These are phyloP conservation scores for Salicornia ramosissima DNA, from an alignment of 148 eudicot species.

Conservation along the genomic window DNA sequence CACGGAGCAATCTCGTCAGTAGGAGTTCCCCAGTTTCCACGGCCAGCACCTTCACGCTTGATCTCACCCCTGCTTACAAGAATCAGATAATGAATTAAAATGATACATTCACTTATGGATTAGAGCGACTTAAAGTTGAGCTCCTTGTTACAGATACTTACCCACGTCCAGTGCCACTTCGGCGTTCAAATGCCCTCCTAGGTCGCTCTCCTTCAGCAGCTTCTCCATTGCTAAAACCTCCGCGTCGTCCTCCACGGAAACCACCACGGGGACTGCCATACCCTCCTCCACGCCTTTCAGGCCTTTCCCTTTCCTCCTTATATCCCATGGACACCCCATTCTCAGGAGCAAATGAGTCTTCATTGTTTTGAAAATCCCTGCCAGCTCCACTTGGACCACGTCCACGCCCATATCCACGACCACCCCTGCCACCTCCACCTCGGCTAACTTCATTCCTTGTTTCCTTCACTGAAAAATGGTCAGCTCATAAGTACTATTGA, in stretches of 20 bases:
- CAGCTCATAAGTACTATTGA: background rate
- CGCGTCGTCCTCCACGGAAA: slow-evolving; percentile 70
- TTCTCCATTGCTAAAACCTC: slow-evolving; percentile 64
- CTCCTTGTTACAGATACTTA: slow-evolving; percentile 21
- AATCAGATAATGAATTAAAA: background rate
- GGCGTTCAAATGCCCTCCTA: slow-evolving; percentile 73
- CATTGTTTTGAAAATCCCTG: slow-evolving; percentile 37
- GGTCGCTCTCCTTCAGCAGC: slow-evolving; percentile 59
- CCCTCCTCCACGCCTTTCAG: slow-evolving; percentile 40
- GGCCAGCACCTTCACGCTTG: slow-evolving; percentile 86
- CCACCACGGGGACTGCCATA: slow-evolving; percentile 50
- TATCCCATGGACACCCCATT: slow-evolving; percentile 39
- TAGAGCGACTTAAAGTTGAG: background rate
- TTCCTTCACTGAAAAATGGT: slow-evolving; percentile 46
- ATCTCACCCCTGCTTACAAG: slow-evolving; percentile 38
- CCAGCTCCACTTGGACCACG: slow-evolving; percentile 49
- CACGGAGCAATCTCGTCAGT: slow-evolving; percentile 67
- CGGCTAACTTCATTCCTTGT: slow-evolving; percentile 46
- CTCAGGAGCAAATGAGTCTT: slow-evolving; percentile 31
- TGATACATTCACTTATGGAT: background rate
- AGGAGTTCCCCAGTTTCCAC: slow-evolving; percentile 84
- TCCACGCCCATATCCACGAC: slow-evolving; percentile 48
- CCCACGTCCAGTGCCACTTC: slow-evolving; percentile 86
- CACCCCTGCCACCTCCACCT: slow-evolving; percentile 54
- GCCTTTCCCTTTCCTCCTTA: slow-evolving; percentile 51